These are phyloP conservation scores for Cladorrhinum samala DNA, from an alignment of 495 filamentous ascomycete species.

Conservation along the genomic window DNA sequence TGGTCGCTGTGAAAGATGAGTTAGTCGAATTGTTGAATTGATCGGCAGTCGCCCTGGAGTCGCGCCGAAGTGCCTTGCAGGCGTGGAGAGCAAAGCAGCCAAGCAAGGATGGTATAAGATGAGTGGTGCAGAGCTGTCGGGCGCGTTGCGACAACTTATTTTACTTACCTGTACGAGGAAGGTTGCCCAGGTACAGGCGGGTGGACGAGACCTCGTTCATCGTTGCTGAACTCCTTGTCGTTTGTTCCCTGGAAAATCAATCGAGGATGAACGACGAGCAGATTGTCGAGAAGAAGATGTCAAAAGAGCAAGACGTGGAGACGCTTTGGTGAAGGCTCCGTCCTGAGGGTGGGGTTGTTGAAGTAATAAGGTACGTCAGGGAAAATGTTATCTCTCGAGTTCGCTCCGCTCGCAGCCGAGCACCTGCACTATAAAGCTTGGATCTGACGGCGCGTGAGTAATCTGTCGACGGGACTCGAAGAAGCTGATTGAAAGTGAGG, in stretches of 20 bases:
- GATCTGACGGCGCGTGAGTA: too few relatives aligned
- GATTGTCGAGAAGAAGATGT: not conserved
- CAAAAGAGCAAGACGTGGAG: slow-evolving; percentile 1
- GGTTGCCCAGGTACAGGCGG: slow-evolving; percentile 93
- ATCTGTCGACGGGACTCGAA: too few relatives aligned
- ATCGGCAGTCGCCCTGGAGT: too few relatives aligned
- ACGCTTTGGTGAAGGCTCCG: not conserved
- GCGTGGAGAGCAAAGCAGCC: not conserved
- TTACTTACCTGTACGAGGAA: slow-evolving; percentile 88
- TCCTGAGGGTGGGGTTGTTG: not conserved
- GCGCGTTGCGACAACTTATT: not conserved
- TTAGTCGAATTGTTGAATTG: slow-evolving; percentile 11
- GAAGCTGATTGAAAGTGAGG: too few relatives aligned
- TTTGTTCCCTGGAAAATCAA: not conserved
- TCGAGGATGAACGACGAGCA: not conserved
- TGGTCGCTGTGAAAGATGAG: slow-evolving; percentile 65
- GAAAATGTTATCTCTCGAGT: too few relatives aligned
- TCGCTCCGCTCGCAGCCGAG: not conserved
- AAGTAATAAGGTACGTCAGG: too few relatives aligned
- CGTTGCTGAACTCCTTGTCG: slow-evolving; percentile 13
- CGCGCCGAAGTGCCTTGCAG: not conserved
- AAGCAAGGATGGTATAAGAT: slow-evolving; percentile 7
- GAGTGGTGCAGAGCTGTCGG: slow-evolving; percentile 4
- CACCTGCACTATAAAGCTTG: not conserved
- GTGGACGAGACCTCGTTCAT: slow-evolving; percentile 84